A percentile compares a stretch with the other conserved stretches of the same genome.
Evolutionary conservation across 2,329 filamentous ascomycete species (phyloP).

Genomic region (Aspergillus ruber): DNA sequence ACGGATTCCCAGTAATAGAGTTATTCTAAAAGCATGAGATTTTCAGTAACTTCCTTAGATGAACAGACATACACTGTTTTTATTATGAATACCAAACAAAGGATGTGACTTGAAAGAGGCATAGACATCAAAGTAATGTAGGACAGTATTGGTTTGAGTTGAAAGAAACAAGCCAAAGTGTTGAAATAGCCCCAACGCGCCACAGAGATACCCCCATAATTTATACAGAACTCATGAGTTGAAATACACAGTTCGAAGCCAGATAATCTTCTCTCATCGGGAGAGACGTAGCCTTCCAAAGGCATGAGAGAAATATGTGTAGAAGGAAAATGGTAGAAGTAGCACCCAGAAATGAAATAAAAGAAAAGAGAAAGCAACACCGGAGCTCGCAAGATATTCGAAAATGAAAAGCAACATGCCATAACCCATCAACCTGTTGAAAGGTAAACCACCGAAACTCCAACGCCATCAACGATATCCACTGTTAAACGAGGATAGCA

Average conservation of each 20-base stretch:
- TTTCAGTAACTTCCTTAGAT: neutral
- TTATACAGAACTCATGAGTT: neutral
- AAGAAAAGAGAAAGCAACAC: constrained; percentile 5
- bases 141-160: constrained; percentile 1
- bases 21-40: neutral
- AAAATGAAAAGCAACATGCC: constrained; percentile 13
- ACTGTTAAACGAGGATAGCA: constrained; percentile 17
- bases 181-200: constrained; percentile 19
- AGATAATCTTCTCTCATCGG: neutral
- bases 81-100: constrained; percentile 8
- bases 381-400: neutral
- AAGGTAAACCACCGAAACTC: constrained; percentile 34
- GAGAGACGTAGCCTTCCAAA: neutral
- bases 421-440: constrained; percentile 33
- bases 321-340: neutral
- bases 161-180: constrained; percentile 15
- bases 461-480: constrained; percentile 21
- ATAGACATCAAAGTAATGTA: constrained; percentile 5
- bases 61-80: constrained; percentile 2
- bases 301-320: neutral
- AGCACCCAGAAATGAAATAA: constrained; percentile 10
- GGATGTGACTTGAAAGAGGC: constrained; percentile 2
- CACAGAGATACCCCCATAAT: constrained; percentile 7
- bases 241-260: neutral
- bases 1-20: neutral